phyloP scores from a whole-genome alignment of 352 stramenopile species.

The Phytophthora kernoviae region DNA sequence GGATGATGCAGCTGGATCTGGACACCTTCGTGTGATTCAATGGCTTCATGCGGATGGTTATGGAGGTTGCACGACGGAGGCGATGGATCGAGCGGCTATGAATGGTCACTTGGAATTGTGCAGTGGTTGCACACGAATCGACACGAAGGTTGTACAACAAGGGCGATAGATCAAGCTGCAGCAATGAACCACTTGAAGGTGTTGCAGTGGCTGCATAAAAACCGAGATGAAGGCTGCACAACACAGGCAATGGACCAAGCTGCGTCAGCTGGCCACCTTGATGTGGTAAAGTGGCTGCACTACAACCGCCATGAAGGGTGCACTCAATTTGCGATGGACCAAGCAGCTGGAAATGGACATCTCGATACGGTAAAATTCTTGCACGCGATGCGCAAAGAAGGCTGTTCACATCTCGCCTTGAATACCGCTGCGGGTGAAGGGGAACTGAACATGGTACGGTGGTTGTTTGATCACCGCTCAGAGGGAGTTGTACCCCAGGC shows the following conservation, averaged over 20 bases:
- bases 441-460: constrained; percentile 14
- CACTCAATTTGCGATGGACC: constrained; percentile 12
- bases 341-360: constrained; percentile 14
- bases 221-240: constrained; percentile 2
- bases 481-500: constrained; percentile 12
- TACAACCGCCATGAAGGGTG: constrained; percentile 13
- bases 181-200: constrained; percentile 13
- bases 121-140: constrained; percentile 13
- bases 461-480: constrained; percentile 7
- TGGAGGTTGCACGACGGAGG: neutral
- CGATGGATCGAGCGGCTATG: constrained; percentile 3
- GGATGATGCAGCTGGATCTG: neutral
- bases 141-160: neutral
- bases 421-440: constrained; percentile 11
- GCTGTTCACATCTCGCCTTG: constrained; percentile 17
- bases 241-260: constrained; percentile 13
- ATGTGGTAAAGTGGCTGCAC: constrained; percentile 19
- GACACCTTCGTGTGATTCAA: constrained; percentile 1
- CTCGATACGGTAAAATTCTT: constrained; percentile 19
- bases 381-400: constrained; percentile 13
- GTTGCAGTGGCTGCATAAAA: constrained; percentile 16
- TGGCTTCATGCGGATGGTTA: neutral
- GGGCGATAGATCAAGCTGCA: constrained; percentile 9
- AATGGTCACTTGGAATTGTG: constrained; percentile 10
- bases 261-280: constrained; percentile 6